Evolutionary conservation across 257 asterid species (phyloP).

Genomic region (Avicennia marina): DNA sequence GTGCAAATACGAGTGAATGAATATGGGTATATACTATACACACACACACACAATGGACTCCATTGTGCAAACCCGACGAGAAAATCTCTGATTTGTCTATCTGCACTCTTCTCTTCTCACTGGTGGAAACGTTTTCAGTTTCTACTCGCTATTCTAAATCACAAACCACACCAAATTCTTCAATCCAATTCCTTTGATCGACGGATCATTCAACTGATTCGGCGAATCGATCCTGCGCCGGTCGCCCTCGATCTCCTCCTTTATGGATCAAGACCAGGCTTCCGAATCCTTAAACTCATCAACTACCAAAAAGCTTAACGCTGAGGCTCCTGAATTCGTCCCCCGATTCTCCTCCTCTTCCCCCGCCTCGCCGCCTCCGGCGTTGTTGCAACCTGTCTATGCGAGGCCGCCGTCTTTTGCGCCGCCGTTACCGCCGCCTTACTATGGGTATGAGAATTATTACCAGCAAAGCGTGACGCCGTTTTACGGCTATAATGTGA

Average conservation of each 20-base stretch:
- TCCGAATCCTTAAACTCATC: conserved; percentile 34
- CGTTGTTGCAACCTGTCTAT: conserved; percentile 21
- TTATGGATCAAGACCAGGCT: conserved; percentile 38
- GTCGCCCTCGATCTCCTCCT: conserved; percentile 1
- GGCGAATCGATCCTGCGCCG: background rate
- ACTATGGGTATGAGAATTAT: conserved; percentile 33
- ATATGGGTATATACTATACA: background rate
- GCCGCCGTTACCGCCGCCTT: conserved; percentile 35
- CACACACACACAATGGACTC: background rate
- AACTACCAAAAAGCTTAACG: conserved; percentile 53
- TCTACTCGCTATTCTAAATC: background rate
- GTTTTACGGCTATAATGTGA: conserved; percentile 30
- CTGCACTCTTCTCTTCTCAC: background rate
- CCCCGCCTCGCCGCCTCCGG: conserved; percentile 30
- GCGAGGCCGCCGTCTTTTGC: conserved; percentile 30
- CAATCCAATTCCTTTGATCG: background rate
- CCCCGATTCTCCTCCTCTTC: conserved; percentile 47
- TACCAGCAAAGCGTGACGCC: conserved; percentile 31
- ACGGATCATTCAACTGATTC: background rate
- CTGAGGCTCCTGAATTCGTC: conserved; percentile 76
- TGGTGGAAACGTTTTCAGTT: background rate
- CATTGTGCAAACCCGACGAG: background rate
- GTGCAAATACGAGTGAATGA: too few species aligned
- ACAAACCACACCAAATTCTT: background rate
- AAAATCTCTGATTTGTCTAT: background rate